A percentile compares a stretch with the other conserved stretches of the same genome.
These are phyloP conservation scores for Penicillium freii DNA, from an alignment of 2,329 filamentous ascomycete species.

Conservation along the genomic window DNA sequence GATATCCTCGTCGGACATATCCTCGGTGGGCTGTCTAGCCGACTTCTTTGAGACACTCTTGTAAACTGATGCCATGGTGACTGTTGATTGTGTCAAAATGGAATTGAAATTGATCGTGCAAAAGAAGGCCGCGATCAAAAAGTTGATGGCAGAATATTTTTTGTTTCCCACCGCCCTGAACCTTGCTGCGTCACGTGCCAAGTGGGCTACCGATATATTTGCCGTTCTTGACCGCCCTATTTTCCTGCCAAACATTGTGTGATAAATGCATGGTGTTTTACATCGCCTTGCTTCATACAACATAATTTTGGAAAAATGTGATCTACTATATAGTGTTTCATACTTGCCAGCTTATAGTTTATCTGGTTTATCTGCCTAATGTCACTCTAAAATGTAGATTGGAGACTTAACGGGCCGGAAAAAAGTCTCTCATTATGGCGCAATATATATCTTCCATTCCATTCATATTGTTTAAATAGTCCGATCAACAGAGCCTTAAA, in stretches of 20 bases:
- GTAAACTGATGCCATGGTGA: conserved; percentile 68
- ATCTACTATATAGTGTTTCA: not conserved
- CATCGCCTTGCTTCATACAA: not conserved
- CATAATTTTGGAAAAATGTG: not conserved
- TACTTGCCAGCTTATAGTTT: not conserved
- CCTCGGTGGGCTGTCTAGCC: conserved; percentile 48
- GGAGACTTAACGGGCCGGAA: not conserved
- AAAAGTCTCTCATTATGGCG: not conserved
- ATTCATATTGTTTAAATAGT: not conserved
- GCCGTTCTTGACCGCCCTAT: not conserved
- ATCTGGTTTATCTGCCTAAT: not conserved
- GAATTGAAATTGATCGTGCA: conserved; percentile 12
- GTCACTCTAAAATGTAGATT: not conserved
- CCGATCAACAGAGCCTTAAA: too few relatives aligned
- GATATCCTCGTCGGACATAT: conserved; percentile 48
- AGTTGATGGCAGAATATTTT: conserved; percentile 41
- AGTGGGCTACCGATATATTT: not conserved
- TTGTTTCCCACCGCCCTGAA: conserved; percentile 31
- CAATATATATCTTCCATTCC: not conserved
- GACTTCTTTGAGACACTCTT: conserved; percentile 66
- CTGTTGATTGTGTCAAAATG: conserved; percentile 12
- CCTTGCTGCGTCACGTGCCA: conserved; percentile 23
- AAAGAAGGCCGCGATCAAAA: conserved; percentile 28
- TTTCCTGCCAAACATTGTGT: not conserved
- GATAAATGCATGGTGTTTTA: not conserved